Base-by-base conservation (phyloP, 495 filamentous ascomycete species). In the Chaetomium cochliodes region DNA sequence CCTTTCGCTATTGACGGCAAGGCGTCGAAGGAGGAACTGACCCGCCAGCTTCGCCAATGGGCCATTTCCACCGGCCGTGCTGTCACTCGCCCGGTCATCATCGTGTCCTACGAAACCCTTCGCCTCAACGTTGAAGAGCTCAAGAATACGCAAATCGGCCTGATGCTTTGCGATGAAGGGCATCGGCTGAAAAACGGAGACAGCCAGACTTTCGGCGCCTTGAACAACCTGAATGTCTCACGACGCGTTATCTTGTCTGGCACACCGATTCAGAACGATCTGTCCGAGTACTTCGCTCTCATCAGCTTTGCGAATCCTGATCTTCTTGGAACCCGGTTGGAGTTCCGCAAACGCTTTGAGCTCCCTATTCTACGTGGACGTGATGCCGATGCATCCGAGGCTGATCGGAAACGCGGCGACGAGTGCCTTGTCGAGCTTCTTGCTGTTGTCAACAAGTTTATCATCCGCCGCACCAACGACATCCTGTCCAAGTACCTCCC, bases 101-200 rank as follows among this genome's bases (percentile, higher is more conserved):
- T 99, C 57, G 92, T 99, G 56, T 98, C 94, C 1, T 99, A 99
- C 72, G 94, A 99, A 72, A 98, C 96, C 0, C 82, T 99, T 6
- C 88, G 94, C 23, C 79, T 98, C 58, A 92, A 99, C 66, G 88
- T 91, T 9, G 90, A 92, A n/a, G 88, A 93, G 67, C 83, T 99
- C 49, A 90, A 87, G 58, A 86, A 92, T 62, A 90, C 89, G 2
- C 88, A 88, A 2, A 98, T 99, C 68, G 94, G 94, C 7, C 79
- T 99, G 12, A 87, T 99, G 73, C 84, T 99, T n/a, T 98, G 94
- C 73, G 94, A 99, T 67, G 94, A 99, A 78, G 94, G 94, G 2
- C 94, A 99, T 82, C 89, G 94, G n/a, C 78, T 99, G 47, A 99
- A 99, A 74, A 99, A 99, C 69, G 92, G 92, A 64, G 96, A 99